Evolutionary conservation across 805 yeast species (phyloP).

Genomic region (Diddensiella santjacobensis): DNA sequence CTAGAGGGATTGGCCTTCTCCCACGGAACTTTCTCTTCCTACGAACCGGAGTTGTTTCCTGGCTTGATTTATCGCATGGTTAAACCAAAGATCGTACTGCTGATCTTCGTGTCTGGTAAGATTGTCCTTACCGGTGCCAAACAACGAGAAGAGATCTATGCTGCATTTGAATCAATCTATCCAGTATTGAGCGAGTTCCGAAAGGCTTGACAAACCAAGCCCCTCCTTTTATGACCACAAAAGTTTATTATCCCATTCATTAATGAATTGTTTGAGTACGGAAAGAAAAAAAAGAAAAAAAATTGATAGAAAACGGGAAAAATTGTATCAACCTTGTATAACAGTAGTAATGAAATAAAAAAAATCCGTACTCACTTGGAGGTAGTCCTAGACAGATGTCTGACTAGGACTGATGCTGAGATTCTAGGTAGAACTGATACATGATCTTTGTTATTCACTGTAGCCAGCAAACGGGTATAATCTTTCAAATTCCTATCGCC

Average conservation of each 20-base stretch:
- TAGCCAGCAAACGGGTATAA: too few species aligned
- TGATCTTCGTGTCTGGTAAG: constrained; percentile 95
- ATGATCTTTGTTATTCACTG: too few species aligned
- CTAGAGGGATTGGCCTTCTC: constrained; percentile 95
- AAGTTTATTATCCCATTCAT: too few species aligned
- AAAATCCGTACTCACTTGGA: too few species aligned
- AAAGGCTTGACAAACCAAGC: constrained; percentile 68
- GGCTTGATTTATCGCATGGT: constrained; percentile 99
- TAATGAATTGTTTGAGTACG: not conserved
- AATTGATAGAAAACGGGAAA: not conserved
- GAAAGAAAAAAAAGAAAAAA: not conserved
- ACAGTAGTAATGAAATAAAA: too few species aligned
- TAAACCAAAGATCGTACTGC: constrained; percentile 92
- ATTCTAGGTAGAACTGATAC: too few species aligned
- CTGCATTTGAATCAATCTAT: constrained; percentile 96
- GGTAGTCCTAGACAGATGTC: too few species aligned
- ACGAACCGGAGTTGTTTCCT: constrained; percentile 97
- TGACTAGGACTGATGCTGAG: too few species aligned
- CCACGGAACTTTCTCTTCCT: constrained; percentile 97
- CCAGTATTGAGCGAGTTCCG: constrained; percentile 98
- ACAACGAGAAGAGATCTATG: constrained; percentile 97
- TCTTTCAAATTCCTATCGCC: too few species aligned
- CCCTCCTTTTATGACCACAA: too few species aligned
- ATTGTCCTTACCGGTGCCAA: constrained; percentile 98
- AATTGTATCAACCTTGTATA: too few species aligned